These are phyloP conservation scores for Phialophora chinensis DNA, from an alignment of 2,329 filamentous ascomycete species.

Conservation along the genomic window DNA sequence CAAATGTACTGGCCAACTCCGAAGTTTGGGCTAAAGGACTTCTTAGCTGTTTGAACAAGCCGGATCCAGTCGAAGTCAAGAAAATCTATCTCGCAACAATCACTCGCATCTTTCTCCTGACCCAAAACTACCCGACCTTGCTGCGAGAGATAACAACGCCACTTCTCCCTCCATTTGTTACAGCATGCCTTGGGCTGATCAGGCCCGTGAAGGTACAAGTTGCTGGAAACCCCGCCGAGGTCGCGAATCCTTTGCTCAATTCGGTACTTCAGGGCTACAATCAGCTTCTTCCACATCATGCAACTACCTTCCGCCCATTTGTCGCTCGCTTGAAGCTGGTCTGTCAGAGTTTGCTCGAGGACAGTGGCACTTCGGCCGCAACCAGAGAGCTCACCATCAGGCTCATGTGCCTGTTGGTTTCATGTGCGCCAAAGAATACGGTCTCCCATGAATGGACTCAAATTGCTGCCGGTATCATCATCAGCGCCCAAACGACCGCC, in stretches of 20 bases:
- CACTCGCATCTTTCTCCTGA: conserved; percentile 81
- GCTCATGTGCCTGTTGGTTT: conserved; percentile 73
- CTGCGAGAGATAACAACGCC: conserved; percentile 88
- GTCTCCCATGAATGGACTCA: conserved; percentile 79
- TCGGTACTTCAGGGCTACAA: conserved; percentile 74
- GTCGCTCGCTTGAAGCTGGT: conserved; percentile 70
- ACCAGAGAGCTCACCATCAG: conserved; percentile 66
- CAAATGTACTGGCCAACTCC: conserved; percentile 76
- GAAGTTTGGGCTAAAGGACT: conserved; percentile 80
- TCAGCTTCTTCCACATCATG: conserved; percentile 76
- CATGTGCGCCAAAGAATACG: conserved; percentile 80
- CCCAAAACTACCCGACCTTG: conserved; percentile 81
- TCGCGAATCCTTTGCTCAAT: conserved; percentile 61
- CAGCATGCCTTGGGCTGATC: conserved; percentile 71
- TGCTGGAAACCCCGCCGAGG: conserved; percentile 11
- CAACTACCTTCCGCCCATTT: conserved; percentile 81
- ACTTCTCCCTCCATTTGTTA: conserved; percentile 75
- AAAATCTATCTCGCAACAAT: conserved; percentile 77
- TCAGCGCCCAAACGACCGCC: conserved; percentile 71
- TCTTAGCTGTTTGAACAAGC: conserved; percentile 77
- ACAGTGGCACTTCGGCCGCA: conserved; percentile 58
- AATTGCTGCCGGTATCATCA: conserved; percentile 66
- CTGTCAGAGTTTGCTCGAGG: conserved; percentile 65
- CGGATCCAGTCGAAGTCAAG: conserved; percentile 75
- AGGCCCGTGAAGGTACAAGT: conserved; percentile 39